Evolutionary conservation across 2,329 filamentous ascomycete genomes (phyloP).

Genomic region (Hysterium pulicare): DNA sequence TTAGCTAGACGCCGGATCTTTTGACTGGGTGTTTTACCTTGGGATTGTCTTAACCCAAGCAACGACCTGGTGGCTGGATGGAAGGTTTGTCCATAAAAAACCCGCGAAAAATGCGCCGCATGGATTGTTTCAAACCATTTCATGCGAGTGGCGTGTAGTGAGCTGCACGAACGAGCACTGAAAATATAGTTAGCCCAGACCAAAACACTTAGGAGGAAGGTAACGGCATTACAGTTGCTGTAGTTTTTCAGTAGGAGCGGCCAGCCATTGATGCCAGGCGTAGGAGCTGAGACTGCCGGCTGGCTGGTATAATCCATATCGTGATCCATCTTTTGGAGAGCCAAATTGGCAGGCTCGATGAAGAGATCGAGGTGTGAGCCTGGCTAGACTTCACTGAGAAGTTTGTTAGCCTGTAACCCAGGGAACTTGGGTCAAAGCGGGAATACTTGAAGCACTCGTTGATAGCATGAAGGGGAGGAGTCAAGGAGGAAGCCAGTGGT

Average conservation of each 20-base stretch:
- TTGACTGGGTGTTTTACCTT: constrained; percentile 59
- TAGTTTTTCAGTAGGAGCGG: constrained; percentile 95
- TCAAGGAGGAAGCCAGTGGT: no score
- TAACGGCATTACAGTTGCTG: constrained; percentile 69
- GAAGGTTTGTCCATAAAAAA: constrained; percentile 98
- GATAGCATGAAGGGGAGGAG: no score
- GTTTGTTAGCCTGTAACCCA: no score
- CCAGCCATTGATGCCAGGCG: constrained; percentile 84
- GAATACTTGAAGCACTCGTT: no score
- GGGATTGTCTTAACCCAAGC: constrained; percentile 99
- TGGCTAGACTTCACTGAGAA: no score
- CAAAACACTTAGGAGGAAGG: constrained; percentile 11
- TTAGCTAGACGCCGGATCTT: background rate
- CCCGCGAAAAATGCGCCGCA: constrained; percentile 93
- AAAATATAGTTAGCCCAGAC: constrained; percentile 20
- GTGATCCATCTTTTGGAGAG: constrained; percentile 37
- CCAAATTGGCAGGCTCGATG: constrained; percentile 17
- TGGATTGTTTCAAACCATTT: constrained; percentile 96
- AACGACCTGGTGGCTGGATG: constrained; percentile 96
- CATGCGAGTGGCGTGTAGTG: constrained; percentile 97
- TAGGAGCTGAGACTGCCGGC: constrained; percentile 76
- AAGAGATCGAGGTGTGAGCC: background rate
- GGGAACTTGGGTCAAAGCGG: no score
- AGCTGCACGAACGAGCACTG: constrained; percentile 87
- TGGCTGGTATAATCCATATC: constrained; percentile 84